Conservation (phyloP, 108 stramenopile genomes). For the Aurantiochytrium sp. region DNA sequence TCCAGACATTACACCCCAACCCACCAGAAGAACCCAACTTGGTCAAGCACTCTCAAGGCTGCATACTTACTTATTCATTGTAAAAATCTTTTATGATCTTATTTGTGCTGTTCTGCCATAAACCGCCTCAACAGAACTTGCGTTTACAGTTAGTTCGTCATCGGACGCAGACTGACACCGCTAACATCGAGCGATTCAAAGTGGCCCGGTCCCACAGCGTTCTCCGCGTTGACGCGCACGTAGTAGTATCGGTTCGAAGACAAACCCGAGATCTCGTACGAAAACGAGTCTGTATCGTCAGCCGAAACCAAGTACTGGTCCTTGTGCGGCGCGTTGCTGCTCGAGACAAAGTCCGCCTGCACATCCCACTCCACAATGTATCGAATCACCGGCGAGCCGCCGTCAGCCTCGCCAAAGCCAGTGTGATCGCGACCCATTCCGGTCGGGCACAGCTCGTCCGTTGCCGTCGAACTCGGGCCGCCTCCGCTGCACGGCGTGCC, state of each 20-base stretch:
- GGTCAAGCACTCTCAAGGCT: too few relatives aligned
- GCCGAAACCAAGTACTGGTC: conserved; percentile 18
- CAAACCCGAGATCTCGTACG: conserved; percentile 11
- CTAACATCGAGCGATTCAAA: not conserved
- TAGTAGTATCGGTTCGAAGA: conserved; percentile 45
- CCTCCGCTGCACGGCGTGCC: conserved; percentile 59
- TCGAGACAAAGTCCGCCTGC: not conserved
- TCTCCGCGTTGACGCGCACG: conserved; percentile 56
- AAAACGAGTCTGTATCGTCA: conserved; percentile 17
- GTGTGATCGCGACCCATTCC: conserved; percentile 52
- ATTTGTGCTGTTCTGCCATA: too few relatives aligned
- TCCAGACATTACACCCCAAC: not conserved
- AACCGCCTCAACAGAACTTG: too few relatives aligned
- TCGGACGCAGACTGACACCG: not conserved
- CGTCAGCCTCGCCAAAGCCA: conserved; percentile 59
- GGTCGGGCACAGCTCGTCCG: conserved; percentile 49
- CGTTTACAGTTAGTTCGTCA: not conserved
- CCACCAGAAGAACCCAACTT: too few relatives aligned
- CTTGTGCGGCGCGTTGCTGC: not conserved
- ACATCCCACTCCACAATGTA: conserved; percentile 67
- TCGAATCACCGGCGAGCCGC: conserved; percentile 49
- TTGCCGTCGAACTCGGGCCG: conserved; percentile 14
- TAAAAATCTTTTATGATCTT: not conserved
- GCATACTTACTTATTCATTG: not conserved
- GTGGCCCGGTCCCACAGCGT: conserved; percentile 40